A percentile compares a stretch with the other conserved stretches of the same genome.
These are phyloP conservation scores for Auricularia sp. DNA, from an alignment of 768 basidiomycete genomes.

Conservation along the genomic window DNA sequence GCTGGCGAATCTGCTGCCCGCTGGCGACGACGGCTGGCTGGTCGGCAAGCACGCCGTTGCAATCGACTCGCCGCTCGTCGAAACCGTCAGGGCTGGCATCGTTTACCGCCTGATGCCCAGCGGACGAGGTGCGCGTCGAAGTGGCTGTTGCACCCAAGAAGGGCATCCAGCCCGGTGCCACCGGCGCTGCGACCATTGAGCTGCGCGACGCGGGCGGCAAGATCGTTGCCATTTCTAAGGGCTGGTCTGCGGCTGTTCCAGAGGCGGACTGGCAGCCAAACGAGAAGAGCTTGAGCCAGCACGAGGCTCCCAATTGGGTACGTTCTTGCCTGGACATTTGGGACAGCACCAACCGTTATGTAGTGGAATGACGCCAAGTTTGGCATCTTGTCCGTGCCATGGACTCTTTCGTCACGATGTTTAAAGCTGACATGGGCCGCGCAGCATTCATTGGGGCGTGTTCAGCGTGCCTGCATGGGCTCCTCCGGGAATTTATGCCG, in stretches of 20 bases:
- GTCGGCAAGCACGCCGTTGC: conserved; percentile 10
- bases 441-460: conserved; percentile 35
- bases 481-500: conserved; percentile 30
- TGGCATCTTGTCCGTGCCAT: conserved; percentile 40
- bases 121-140: conserved; percentile 40
- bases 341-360: not conserved
- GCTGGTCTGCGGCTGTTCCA: conserved; percentile 30
- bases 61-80: conserved; percentile 16
- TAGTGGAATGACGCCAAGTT: conserved; percentile 45
- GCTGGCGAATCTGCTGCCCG: conserved; percentile 39
- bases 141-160: conserved; percentile 28
- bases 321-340: conserved; percentile 7
- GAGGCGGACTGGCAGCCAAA: conserved; percentile 32
- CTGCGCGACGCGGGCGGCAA: conserved; percentile 27
- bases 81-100: conserved; percentile 31
- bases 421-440: not conserved
- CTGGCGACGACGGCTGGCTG: conserved; percentile 21
- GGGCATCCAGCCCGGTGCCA: conserved; percentile 18
- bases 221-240: conserved; percentile 24
- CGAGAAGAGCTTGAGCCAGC: conserved; percentile 26
- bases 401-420: not conserved
- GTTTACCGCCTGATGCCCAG: conserved; percentile 38
- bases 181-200: conserved; percentile 13
- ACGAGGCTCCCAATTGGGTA: conserved; percentile 49
- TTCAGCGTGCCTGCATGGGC: conserved; percentile 15